These are phyloP conservation scores for Boletus sensibilis DNA, from an alignment of 768 basidiomycete species.

Conservation along the genomic window DNA sequence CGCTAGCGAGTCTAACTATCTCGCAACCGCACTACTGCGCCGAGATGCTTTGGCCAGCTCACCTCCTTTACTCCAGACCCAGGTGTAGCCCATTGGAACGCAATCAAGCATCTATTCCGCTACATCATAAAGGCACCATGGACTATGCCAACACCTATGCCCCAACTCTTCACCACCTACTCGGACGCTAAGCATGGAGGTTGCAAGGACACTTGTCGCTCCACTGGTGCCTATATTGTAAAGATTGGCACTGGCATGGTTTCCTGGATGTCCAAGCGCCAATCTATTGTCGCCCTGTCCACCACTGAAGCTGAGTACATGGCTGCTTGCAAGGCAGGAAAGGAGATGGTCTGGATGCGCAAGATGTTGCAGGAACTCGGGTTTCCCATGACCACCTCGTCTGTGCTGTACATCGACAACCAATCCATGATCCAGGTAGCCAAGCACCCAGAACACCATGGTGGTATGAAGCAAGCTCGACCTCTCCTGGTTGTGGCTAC, in stretches of 20 bases:
- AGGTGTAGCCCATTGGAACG: neutral
- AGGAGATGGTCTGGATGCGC: constrained; percentile 31
- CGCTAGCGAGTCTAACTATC: no score
- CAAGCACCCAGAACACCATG: no score
- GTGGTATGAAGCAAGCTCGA: no score
- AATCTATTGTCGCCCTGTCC: constrained; percentile 26
- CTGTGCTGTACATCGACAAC: no score
- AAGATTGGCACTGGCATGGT: neutral
- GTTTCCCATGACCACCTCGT: no score
- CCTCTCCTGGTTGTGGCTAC: no score
- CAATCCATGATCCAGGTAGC: no score
- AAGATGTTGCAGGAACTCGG: constrained; percentile 13
- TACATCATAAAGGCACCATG: no score
- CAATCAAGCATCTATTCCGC: no score
- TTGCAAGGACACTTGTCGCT: neutral
- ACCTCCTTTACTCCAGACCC: neutral
- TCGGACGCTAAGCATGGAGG: neutral
- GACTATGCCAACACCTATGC: neutral
- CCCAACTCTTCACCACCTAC: neutral
- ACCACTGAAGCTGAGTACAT: constrained; percentile 41
- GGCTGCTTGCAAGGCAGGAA: constrained; percentile 20
- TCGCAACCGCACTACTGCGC: neutral
- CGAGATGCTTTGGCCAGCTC: neutral
- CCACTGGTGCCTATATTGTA: neutral
- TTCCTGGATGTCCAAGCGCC: no score